A percentile compares a stretch with the other conserved stretches of the same genome.
Conservation (phyloP, 441 rosid species). For the Sinapis alba region DNA sequence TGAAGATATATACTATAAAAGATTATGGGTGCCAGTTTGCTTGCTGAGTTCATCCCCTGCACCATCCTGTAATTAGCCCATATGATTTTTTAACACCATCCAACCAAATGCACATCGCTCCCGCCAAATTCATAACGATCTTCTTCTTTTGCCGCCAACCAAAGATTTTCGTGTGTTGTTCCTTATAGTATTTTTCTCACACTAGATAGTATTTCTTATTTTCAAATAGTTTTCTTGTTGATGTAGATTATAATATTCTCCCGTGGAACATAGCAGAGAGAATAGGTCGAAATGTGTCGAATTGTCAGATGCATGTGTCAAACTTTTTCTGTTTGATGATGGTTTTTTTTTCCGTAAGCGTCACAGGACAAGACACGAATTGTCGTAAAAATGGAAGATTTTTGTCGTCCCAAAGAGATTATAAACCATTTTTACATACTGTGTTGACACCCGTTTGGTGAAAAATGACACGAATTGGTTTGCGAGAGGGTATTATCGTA, state of each 20-base stretch:
- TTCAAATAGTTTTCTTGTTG: neutral
- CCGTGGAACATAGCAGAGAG: neutral
- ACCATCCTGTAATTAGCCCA: slow-evolving; percentile 80
- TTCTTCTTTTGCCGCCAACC: neutral
- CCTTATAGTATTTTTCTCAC: neutral
- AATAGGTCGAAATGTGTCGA: neutral
- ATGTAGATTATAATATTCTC: slow-evolving; percentile 2
- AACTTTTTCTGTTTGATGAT: neutral
- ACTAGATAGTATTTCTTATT: neutral
- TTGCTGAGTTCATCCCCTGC: slow-evolving; percentile 90
- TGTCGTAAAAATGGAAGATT: neutral
- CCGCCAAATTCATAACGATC: neutral
- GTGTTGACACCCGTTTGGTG: neutral
- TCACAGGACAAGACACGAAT: neutral
- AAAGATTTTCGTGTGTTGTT: neutral
- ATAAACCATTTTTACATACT: neutral
- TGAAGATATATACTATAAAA: slow-evolving; percentile 32
- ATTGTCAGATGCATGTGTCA: slow-evolving; percentile 5
- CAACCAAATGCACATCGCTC: neutral
- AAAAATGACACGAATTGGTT: neutral
- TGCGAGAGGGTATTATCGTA: slow-evolving; percentile 1
- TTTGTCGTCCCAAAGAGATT: neutral
- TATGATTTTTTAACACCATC: slow-evolving; percentile 31
- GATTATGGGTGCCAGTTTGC: slow-evolving; percentile 83
- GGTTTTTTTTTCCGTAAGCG: neutral